phyloP scores from a whole-genome alignment of 2,329 filamentous ascomycete genomes.

The Ilyonectria sp. region DNA sequence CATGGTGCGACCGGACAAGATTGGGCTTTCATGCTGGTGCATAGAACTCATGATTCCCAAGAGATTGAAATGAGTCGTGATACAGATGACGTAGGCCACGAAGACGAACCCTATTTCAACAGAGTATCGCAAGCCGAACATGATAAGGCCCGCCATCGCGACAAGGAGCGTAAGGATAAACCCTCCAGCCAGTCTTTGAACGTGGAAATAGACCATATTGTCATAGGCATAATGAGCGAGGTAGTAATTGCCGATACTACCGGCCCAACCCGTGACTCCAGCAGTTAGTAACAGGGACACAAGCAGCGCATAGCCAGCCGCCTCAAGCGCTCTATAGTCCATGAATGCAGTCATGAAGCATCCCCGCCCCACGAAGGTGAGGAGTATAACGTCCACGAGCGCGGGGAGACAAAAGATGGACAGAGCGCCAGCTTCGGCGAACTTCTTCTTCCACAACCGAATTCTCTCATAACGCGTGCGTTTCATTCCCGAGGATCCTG shows the following conservation, averaged over 20 bases:
- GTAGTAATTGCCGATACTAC: constrained; percentile 36
- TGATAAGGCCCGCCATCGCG: constrained; percentile 23
- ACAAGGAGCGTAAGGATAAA: constrained; percentile 32
- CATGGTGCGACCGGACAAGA: constrained; percentile 28
- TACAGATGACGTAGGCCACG: constrained; percentile 31
- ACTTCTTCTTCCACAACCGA: constrained; percentile 34
- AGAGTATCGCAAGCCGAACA: constrained; percentile 25
- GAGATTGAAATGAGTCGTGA: constrained; percentile 38
- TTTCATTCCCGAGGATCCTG: not conserved
- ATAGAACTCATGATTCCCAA: constrained; percentile 39
- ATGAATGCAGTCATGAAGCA: constrained; percentile 41
- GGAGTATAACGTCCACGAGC: constrained; percentile 33
- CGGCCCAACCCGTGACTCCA: constrained; percentile 39
- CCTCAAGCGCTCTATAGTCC: constrained; percentile 25
- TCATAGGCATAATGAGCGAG: constrained; percentile 41
- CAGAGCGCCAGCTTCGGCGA: constrained; percentile 35
- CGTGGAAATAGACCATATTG: constrained; percentile 40
- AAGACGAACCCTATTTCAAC: constrained; percentile 35
- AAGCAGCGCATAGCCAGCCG: constrained; percentile 36
- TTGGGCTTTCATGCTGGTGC: constrained; percentile 34
- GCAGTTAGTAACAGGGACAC: constrained; percentile 33
- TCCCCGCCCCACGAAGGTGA: constrained; percentile 37
- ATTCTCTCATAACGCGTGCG: constrained; percentile 28
- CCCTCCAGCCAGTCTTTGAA: constrained; percentile 35
- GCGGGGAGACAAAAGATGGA: constrained; percentile 39